These are phyloP conservation scores for Biscogniauxia sp. DNA, from an alignment of 2,329 filamentous ascomycete genomes.

Conservation along the genomic window DNA sequence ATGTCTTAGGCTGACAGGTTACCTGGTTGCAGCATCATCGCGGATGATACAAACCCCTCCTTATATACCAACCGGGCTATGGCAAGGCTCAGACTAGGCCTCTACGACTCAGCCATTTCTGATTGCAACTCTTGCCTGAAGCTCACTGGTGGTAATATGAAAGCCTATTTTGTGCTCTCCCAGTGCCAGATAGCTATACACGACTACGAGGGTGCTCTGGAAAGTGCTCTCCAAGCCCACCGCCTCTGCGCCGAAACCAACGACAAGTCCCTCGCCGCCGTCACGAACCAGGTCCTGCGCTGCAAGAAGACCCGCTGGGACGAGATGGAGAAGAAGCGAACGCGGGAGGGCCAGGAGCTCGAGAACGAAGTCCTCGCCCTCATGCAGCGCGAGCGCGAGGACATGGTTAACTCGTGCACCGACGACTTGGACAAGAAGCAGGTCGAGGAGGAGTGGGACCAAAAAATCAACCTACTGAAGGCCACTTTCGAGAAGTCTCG, in stretches of 20 bases:
- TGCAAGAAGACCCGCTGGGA: constrained; percentile 90
- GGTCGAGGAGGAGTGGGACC: constrained; percentile 45
- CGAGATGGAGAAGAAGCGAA: constrained; percentile 61
- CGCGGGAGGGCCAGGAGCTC: constrained; percentile 54
- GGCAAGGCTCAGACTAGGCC: constrained; percentile 69
- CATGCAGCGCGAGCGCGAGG: constrained; percentile 48
- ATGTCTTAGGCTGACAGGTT: constrained; percentile 1
- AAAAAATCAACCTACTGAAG: constrained; percentile 44
- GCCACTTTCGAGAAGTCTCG: constrained; percentile 53
- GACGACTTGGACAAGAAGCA: constrained; percentile 42
- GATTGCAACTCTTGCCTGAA: constrained; percentile 76
- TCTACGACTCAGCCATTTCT: constrained; percentile 71
- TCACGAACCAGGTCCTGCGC: constrained; percentile 71
- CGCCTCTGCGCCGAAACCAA: constrained; percentile 60
- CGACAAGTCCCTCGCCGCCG: constrained; percentile 65
- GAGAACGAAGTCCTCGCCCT: constrained; percentile 57
- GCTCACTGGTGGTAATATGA: constrained; percentile 66
- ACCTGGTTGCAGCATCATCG: constrained; percentile 60
- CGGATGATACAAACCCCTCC: constrained; percentile 72
- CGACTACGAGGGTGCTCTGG: constrained; percentile 70
- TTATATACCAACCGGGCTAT: constrained; percentile 91
- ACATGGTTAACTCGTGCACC: constrained; percentile 28
- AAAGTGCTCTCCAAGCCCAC: constrained; percentile 71
- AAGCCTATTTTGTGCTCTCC: constrained; percentile 79
- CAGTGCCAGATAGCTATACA: constrained; percentile 77